Base-by-base conservation (phyloP, 139 green algal genomes). In the Tetratostichococcus sp. region DNA sequence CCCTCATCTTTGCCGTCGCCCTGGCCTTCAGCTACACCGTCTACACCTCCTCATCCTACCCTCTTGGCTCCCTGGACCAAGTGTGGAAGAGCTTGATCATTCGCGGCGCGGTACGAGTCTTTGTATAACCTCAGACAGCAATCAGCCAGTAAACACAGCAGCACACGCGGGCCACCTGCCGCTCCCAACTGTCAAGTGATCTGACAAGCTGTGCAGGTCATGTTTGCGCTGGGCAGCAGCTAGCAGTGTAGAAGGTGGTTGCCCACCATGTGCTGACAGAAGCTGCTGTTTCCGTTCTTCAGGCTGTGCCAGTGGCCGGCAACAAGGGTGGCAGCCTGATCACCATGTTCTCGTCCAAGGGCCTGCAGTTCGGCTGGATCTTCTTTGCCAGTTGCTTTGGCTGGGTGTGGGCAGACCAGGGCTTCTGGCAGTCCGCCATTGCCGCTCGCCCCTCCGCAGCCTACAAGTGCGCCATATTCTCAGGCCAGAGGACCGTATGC, bases 1-100 rank as follows among this genome's bases (percentile, higher is more conserved):
- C 80, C 22, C 78, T 93, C 70, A 89, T 94, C 73, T 91, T 91
- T 84, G 84, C 19, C 4, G 19, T 26, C 4, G 50, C 50, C 11
- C 50, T 62, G 17, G 17, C 19, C 11, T 62, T 62, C 50, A 62
- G 50, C 50, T 62, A 62, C 50, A 62, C 50, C 2, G 50, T 33
- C 70, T 75, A 62, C 50, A 26, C 50, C 26, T 25, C 50, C 26
- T 8, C 50, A 5, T 8, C 22, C 50, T 4, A 62, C 17, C 50
- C 50, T 21, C 84, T 92, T 25, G 87, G 87, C 42, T 85, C 79
- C 42, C 77, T 84, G 30, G 59, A 19, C 65, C 75, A 73, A 1
- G 50, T 62, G 50, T 62, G 50, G 50, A 2, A 2, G 11, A 62
- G 83, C 89, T 50, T 94, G 92, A 74, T 82, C 88, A 34, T 92